Evolutionary conservation across 208 protist species (phyloP).

Genomic region (Leishmania braziliensis): DNA sequence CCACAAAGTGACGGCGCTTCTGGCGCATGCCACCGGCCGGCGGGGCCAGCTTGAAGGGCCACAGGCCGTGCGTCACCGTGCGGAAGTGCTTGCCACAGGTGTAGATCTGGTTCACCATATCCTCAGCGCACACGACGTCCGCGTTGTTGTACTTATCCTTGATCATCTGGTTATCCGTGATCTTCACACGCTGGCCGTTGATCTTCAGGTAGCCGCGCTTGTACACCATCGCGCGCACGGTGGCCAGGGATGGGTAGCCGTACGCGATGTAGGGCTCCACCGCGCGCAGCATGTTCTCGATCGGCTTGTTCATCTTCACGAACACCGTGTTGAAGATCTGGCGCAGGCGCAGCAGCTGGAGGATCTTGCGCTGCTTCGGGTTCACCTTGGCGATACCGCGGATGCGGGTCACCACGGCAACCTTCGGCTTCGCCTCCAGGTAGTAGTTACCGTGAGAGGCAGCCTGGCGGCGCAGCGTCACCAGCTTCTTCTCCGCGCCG

Average conservation of each 20-base stretch:
- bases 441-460: conserved; percentile 96
- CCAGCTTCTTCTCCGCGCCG: conserved; percentile 81
- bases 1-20: conserved; percentile 98
- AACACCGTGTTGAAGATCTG: conserved; percentile 99
- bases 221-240: conserved; percentile 98
- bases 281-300: conserved; percentile 98
- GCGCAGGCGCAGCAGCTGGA: conserved; percentile 98
- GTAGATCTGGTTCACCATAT: conserved; percentile 99
- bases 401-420: conserved; percentile 99
- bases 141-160: conserved; percentile 94
- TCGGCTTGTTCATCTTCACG: conserved; percentile 99
- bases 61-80: conserved; percentile 97
- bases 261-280: conserved; percentile 99
- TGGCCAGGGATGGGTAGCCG: conserved; percentile 98
- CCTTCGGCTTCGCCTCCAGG: conserved; percentile 98
- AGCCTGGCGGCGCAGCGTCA: conserved; percentile 91
- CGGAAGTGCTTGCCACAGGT: conserved; percentile 99
- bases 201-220: conserved; percentile 99
- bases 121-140: conserved; percentile 98
- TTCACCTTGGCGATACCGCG: conserved; percentile 98
- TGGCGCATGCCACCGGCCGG: conserved; percentile 97
- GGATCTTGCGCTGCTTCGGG: conserved; percentile 98
- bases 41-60: conserved; percentile 98
- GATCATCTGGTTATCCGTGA: conserved; percentile 97
- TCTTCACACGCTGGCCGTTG: conserved; percentile 97